Conservation (phyloP, 139 green algal species). For the Prasinococcaceae sp. region DNA sequence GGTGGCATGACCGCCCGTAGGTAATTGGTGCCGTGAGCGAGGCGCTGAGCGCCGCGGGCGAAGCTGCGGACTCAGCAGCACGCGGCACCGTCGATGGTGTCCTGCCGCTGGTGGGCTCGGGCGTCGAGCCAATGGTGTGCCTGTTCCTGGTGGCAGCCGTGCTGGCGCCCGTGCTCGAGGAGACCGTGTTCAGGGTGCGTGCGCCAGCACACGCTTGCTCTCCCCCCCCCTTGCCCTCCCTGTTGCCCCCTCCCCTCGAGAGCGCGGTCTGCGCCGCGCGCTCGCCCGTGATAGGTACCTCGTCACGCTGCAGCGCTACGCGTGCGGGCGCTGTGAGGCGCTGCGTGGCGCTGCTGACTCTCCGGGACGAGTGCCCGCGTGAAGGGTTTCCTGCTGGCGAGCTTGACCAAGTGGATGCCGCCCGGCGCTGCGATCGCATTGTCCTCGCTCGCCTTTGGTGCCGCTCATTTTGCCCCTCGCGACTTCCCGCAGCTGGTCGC, state of each 20-base stretch:
- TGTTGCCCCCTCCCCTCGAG: background rate
- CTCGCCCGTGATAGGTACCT: no score
- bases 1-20: background rate
- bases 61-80: background rate
- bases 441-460: slow-evolving; percentile 18
- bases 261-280: no score
- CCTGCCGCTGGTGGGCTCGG: slow-evolving; percentile 1
- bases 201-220: background rate
- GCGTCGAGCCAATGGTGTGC: background rate
- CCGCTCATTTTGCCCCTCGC: slow-evolving; percentile 25
- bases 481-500: slow-evolving; percentile 28
- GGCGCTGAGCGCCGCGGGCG: background rate
- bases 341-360: background rate
- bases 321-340: background rate
- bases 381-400: background rate
- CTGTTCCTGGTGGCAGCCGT: slow-evolving; percentile 27
- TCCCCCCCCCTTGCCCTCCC: background rate
- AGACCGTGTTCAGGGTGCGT: slow-evolving; percentile 40
- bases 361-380: background rate
- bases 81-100: slow-evolving; percentile 6
- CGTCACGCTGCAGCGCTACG: no score
- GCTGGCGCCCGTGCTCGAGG: slow-evolving; percentile 31
- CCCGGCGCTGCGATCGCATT: slow-evolving; percentile 16
- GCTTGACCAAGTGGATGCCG: slow-evolving; percentile 20
- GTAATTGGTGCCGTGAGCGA: background rate